phyloP scores from a whole-genome alignment of 2,329 filamentous ascomycete genomes.

The Aureobasidium sp. region DNA sequence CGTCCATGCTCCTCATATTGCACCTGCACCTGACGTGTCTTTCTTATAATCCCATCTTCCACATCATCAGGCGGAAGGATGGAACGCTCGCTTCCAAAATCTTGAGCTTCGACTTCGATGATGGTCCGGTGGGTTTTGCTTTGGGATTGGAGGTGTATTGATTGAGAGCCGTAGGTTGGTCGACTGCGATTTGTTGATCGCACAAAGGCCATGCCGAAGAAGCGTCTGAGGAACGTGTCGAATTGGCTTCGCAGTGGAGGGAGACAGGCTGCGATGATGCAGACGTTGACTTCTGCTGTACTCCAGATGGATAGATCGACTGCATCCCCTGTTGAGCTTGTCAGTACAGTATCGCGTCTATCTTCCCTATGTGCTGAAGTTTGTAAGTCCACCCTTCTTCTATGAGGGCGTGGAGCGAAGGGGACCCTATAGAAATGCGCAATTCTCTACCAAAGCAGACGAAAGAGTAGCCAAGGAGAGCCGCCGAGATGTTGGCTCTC shows the following conservation, averaged over 20 bases:
- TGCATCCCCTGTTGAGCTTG: conserved; percentile 8
- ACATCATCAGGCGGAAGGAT: conserved; percentile 3
- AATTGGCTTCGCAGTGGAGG: conserved; percentile 16
- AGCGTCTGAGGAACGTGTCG: conserved; percentile 10
- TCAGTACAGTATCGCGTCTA: neutral
- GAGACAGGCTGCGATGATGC: conserved; percentile 16
- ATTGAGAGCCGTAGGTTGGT: neutral
- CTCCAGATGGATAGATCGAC: conserved; percentile 16
- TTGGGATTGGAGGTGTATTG: neutral
- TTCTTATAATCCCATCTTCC: neutral
- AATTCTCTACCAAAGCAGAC: too few relatives aligned
- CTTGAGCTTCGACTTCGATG: neutral
- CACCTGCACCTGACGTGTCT: conserved; percentile 4
- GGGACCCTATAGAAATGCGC: too few relatives aligned
- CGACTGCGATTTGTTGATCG: neutral
- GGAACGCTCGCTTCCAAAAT: neutral
- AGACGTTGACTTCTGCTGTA: conserved; percentile 15
- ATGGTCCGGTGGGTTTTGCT: neutral
- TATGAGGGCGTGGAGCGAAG: too few relatives aligned
- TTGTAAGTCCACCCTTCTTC: too few relatives aligned
- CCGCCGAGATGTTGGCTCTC: too few relatives aligned
- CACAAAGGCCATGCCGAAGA: conserved; percentile 8
- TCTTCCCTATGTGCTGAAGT: too few relatives aligned
- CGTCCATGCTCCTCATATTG: neutral
- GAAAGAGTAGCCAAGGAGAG: too few relatives aligned